Base-by-base conservation (phyloP, 1,284 basidiomycete species). In the Peniophora sp. region DNA sequence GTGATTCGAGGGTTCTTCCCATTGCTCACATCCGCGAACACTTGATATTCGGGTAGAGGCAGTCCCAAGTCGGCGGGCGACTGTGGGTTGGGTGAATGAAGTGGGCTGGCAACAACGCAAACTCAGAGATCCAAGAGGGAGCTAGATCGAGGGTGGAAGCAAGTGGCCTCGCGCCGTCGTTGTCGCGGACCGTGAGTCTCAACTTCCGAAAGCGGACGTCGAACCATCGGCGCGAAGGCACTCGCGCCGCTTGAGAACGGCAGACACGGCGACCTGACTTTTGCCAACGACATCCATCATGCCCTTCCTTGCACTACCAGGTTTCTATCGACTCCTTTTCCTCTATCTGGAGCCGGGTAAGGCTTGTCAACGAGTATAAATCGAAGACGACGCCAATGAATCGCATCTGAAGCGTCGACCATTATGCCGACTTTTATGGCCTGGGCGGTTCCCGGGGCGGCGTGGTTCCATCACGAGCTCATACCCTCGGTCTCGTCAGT, bases 391-490 rank as follows among this genome's bases (percentile, higher is more conserved):
- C 15, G 15, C 37, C 18, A 5, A 41, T 36, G n/a, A 35, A 12
- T 44, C 47, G 14, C 22, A 20, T 17, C 18, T 22, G 0, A 55
- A 84, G 83, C 75, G 20, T 79, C 80, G 6, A 85, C 81, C 0
- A 68, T 83, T 23, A 60, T 73, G 3, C 80, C 85, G 32, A 76
- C 75, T 11, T 51, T 88, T 46, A 68, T 83, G 57, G 75, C 76
- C 15, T 84, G 80, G 75, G 58, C 76, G 47, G 77, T 69, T 55
- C 83, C 83, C 6, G 85, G 85, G 18, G 71, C 83, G 17, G 65
- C 69, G 23, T 88, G 86, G 85, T 88, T 88, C 58, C 78, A 83
- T 61, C 72, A 81, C 58, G 73, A 85, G 57, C 76, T 88, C 52
- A 74, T 88, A 48, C 85, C 85, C 1, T 69, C 68, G 11, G 51